phyloP scores from a whole-genome alignment of 345 rosid species.

The Stellera chamaejasme region DNA sequence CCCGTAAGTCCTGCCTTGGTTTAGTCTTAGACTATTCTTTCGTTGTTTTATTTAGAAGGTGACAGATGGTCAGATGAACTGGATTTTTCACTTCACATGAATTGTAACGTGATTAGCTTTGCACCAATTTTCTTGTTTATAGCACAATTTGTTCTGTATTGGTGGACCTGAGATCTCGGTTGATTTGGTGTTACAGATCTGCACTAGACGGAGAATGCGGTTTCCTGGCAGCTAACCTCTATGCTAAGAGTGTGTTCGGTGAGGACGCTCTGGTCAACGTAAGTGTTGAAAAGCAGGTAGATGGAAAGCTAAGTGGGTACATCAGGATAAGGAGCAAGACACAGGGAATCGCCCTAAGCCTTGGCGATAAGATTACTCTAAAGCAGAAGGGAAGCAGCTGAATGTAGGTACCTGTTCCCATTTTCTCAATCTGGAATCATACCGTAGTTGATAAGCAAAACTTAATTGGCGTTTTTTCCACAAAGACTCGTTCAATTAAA shows the following conservation, averaged over 20 bases:
- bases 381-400: conserved; percentile 71
- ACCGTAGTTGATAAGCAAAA: too few relatives aligned
- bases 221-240: conserved; percentile 65
- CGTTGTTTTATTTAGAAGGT: too few relatives aligned
- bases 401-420: conserved; percentile 4
- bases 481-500: too few relatives aligned
- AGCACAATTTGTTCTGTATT: too few relatives aligned
- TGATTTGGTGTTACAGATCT: conserved; percentile 35
- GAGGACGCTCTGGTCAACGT: conserved; percentile 72
- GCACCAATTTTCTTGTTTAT: too few relatives aligned
- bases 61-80: too few relatives aligned
- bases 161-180: background rate
- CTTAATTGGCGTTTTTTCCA: too few relatives aligned
- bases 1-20: conserved; percentile 34
- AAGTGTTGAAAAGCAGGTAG: conserved; percentile 56
- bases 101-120: too few relatives aligned
- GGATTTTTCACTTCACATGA: too few relatives aligned
- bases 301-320: conserved; percentile 64
- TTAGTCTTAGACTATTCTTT: background rate
- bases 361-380: conserved; percentile 72
- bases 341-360: conserved; percentile 75
- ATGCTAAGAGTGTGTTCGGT: conserved; percentile 72
- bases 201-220: conserved; percentile 73
- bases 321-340: conserved; percentile 79
- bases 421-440: conserved; percentile 1